Conservation (phyloP, 2,329 filamentous ascomycete genomes). For the Zasmidium cellare region DNA sequence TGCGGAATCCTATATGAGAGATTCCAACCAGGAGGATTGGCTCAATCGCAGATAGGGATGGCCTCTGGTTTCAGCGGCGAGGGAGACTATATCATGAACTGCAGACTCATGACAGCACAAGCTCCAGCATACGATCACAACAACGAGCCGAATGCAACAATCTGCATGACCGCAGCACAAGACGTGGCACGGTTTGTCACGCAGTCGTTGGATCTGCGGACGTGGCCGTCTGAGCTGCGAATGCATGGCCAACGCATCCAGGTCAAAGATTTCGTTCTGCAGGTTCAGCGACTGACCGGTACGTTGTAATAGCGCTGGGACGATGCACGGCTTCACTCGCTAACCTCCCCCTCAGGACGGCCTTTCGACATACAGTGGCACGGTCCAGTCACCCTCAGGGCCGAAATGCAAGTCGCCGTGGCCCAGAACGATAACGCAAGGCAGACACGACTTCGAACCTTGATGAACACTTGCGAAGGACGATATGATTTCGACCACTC, state of each 20-base stretch:
- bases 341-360: constrained; percentile 11
- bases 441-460: constrained; percentile 53
- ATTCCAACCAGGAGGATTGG: constrained; percentile 68
- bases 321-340: background rate
- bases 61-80: constrained; percentile 53
- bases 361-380: constrained; percentile 40
- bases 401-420: constrained; percentile 47
- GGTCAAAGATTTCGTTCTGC: constrained; percentile 54
- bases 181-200: constrained; percentile 72
- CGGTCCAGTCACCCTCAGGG: constrained; percentile 50
- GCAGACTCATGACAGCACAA: constrained; percentile 59
- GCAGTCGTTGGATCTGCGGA: constrained; percentile 63
- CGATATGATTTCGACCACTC: constrained; percentile 64
- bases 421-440: constrained; percentile 33
- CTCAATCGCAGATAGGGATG: constrained; percentile 58
- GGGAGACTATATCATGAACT: constrained; percentile 67
- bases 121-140: constrained; percentile 58
- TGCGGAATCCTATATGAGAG: constrained; percentile 77
- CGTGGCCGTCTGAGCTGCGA: constrained; percentile 68
- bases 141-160: constrained; percentile 49
- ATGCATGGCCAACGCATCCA: constrained; percentile 68
- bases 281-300: constrained; percentile 18
- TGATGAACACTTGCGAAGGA: constrained; percentile 68
- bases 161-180: constrained; percentile 68
- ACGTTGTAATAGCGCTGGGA: background rate